Conservation (phyloP, 2,329 filamentous ascomycete genomes). For the Claviceps maximensis region DNA sequence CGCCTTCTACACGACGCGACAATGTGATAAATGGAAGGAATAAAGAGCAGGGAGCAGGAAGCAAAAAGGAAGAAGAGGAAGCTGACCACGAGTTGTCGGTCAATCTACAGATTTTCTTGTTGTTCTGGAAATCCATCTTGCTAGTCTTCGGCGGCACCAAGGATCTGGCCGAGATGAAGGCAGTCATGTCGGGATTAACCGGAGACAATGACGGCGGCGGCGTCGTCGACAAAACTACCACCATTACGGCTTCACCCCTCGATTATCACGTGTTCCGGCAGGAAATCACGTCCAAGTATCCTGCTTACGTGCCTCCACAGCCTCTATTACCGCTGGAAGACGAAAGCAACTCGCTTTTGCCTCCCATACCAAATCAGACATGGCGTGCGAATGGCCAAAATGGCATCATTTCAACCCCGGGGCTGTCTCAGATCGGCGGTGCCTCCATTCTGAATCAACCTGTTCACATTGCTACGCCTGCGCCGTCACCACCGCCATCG, state of each 20-base stretch:
- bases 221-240: slow-evolving; percentile 55
- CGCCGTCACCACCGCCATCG: slow-evolving; percentile 87
- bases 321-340: slow-evolving; percentile 74
- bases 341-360: slow-evolving; percentile 82
- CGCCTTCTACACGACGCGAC: neutral
- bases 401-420: slow-evolving; percentile 45
- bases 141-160: slow-evolving; percentile 70
- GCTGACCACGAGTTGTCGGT: slow-evolving; percentile 11
- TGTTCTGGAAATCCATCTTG: slow-evolving; percentile 86
- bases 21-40: too few species aligned
- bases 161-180: slow-evolving; percentile 62
- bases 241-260: slow-evolving; percentile 83
- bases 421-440: slow-evolving; percentile 42
- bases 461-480: slow-evolving; percentile 96
- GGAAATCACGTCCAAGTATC: slow-evolving; percentile 95
- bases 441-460: slow-evolving; percentile 86
- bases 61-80: too few species aligned
- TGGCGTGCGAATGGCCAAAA: slow-evolving; percentile 46
- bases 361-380: slow-evolving; percentile 66
- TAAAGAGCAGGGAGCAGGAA: too few species aligned
- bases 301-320: slow-evolving; percentile 82
- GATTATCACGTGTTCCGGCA: slow-evolving; percentile 96
- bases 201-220: slow-evolving; percentile 21
- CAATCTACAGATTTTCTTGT: slow-evolving; percentile 49
- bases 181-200: slow-evolving; percentile 49